Evolutionary conservation across 805 yeast species (phyloP), one percentile per base, ranked within the genome.

Genomic region (Pichia kluyveri): DNA sequence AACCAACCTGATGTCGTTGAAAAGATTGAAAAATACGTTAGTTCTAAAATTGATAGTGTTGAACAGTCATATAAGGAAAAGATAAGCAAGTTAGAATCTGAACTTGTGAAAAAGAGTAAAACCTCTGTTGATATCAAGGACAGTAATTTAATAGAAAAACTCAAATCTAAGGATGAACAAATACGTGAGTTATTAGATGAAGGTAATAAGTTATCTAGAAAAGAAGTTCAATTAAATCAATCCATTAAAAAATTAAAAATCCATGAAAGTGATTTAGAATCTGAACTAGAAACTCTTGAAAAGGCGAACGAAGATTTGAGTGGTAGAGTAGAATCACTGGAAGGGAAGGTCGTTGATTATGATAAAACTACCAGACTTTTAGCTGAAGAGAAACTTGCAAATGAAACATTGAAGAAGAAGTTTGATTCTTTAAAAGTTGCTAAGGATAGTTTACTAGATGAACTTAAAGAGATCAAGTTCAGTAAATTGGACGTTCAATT

Each of bases 151-250:
- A 27, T 34, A 27, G 48, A 55, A 53, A 72, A 64, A 47, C 62
- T 63, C 42, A 66, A 53, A 57, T 77, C 63, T 56, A 82, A 69
- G 68, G 86, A 89, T 45, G 73, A 69, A 12, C 76, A 79, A 31
- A 79, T 90, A 27, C 74, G 76, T 17, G 80, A 82, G 48, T 66
- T 90, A 30, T 60, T 85, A 59, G 79, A 76, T 47, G 96, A 89
- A 63, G 96, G 96, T 5, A 82, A 83, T 52, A 77, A 75, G 26
- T 65, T 88, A 38, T 79, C 93, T 0, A 73, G 74, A 50, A 80
- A 78, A 51, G 97, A 91, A 56, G 71, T 87, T 28, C 78, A 76
- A 54, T 72, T 80, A 45, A 80, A 77, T 54, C 86, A 80, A 39
- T 70, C 81, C 0, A 78, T 90, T 44, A 85, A 85, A 52, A 72